Evolutionary conservation across 2,329 filamentous ascomycete genomes (phyloP).

Genomic region (Huntiella abstrusa): DNA sequence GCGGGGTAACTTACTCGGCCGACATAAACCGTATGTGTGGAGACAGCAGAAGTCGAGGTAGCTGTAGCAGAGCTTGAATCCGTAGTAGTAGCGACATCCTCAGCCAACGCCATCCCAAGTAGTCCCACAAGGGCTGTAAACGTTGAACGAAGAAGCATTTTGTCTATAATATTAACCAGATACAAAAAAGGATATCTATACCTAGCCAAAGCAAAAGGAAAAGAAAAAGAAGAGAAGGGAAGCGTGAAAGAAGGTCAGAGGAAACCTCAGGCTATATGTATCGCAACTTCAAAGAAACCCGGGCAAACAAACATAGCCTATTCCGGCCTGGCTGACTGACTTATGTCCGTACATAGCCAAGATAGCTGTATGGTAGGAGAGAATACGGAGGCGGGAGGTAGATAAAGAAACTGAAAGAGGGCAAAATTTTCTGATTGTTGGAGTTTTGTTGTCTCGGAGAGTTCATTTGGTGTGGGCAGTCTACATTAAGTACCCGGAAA

Average conservation of each 20-base stretch:
- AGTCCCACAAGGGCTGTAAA: neutral
- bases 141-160: too few relatives aligned
- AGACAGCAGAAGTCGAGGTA: neutral
- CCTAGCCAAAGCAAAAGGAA: neutral
- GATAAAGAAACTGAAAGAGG: too few relatives aligned
- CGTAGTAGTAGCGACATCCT: neutral
- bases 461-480: too few relatives aligned
- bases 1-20: slow-evolving; percentile 9
- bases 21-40: slow-evolving; percentile 12
- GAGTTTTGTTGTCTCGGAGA: too few relatives aligned
- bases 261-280: too few relatives aligned
- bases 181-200: neutral
- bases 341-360: neutral
- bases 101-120: neutral
- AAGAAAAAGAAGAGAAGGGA: slow-evolving; percentile 2
- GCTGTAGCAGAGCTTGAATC: neutral
- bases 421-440: too few relatives aligned
- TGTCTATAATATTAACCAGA: too few relatives aligned
- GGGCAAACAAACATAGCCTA: neutral
- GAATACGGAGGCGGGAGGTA: too few relatives aligned
- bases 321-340: neutral
- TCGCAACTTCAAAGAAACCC: too few relatives aligned
- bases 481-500: too few relatives aligned
- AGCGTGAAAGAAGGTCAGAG: neutral
- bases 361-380: neutral